These are phyloP conservation scores for Linderniella brevidens DNA, from an alignment of 257 asterid species.

Conservation along the genomic window DNA sequence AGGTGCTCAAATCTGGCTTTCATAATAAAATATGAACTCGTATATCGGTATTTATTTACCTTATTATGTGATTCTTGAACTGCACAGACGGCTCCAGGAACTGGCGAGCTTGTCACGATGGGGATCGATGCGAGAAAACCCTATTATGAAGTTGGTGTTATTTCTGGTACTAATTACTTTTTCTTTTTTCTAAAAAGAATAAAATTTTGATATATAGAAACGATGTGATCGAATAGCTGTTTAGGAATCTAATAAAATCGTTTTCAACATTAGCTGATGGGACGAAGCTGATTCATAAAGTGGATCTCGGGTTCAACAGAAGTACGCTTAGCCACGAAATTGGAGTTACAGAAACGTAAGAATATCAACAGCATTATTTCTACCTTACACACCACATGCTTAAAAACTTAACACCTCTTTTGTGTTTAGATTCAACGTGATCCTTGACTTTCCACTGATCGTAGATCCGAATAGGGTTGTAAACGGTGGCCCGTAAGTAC, in stretches of 20 bases:
- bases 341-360: slow-evolving; percentile 34
- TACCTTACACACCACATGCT: not conserved
- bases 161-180: slow-evolving; percentile 29
- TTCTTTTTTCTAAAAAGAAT: too few species aligned
- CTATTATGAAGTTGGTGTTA: slow-evolving; percentile 38
- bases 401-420: not conserved
- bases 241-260: not conserved
- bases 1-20: slow-evolving; percentile 17
- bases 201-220: too few species aligned
- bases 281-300: slow-evolving; percentile 35
- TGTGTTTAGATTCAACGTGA: slow-evolving; percentile 36
- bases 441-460: slow-evolving; percentile 48
- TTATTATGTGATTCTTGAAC: not conserved
- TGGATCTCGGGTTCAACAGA: slow-evolving; percentile 34
- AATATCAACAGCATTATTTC: not conserved
- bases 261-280: slow-evolving; percentile 34
- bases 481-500: slow-evolving; percentile 50
- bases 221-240: too few species aligned
- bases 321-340: slow-evolving; percentile 56
- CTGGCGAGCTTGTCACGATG: slow-evolving; percentile 47
- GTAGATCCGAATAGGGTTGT: slow-evolving; percentile 32
- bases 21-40: too few species aligned
- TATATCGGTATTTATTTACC: too few species aligned
- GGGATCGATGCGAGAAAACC: slow-evolving; percentile 44
- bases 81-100: slow-evolving; percentile 38